Base-by-base conservation (phyloP, 495 filamentous ascomycete genomes). In the Xylaria sp. region DNA sequence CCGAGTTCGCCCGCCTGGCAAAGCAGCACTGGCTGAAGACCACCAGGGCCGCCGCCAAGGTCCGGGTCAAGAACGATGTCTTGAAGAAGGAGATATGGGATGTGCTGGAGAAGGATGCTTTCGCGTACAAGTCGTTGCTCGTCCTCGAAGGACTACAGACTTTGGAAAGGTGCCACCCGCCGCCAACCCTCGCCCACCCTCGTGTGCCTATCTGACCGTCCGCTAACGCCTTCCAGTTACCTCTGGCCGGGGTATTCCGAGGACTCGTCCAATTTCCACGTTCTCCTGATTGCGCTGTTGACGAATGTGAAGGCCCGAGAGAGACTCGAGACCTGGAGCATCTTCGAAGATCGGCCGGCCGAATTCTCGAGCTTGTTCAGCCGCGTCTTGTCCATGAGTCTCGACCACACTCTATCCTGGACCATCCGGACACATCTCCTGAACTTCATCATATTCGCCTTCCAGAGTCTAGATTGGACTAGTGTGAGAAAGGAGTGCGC, bases 401-500 rank as follows among this genome's bases (percentile, higher is more conserved):
- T 99, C 69, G 95, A 98, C 77, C 82, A 82, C 44, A 92, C 93
- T 5, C 81, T 97, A 21, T 85, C 91, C 4, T 85, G 87, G 41
- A 86, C 83, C 14, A 88, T 97, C 61, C 89, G 93, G 66, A 91
- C 91, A 1, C 89, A 96, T 29, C 87, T 98, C 35, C 81, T 98
- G 5, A 91, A 90, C 17, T 97, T 97, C 79, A 87, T 97, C 69
- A 94, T 97, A 66, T 89, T 90, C 73, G 93, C 95, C 65, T 98
- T 97, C 79, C 94, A 97, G 81, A 97, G 94, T 29, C 87, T 98
- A 21, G 96, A 99, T 75, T 97, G 91, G 80, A 87, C 86, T 26
- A 86, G 97, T 61, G 92, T 98, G 37, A 88, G 96, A 59, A 98
- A 97, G 77, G 95, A 99, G 83, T 98, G 95, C 81, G 97, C 94